phyloP scores from a whole-genome alignment of 805 yeast genomes.

The Zygotorulaspora danielsina region DNA sequence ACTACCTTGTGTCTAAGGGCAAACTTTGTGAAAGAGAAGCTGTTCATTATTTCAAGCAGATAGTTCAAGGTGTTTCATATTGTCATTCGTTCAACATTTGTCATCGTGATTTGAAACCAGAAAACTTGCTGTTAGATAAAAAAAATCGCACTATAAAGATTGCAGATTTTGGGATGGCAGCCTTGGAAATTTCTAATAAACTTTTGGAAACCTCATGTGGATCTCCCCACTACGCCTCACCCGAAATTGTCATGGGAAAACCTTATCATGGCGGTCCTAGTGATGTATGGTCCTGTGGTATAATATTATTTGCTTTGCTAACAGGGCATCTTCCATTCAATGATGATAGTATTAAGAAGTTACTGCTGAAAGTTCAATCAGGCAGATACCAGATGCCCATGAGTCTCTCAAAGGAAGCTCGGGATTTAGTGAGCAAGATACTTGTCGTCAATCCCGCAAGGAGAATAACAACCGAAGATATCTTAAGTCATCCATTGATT shows the following conservation, averaged over 20 bases:
- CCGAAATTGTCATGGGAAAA: slow-evolving; percentile 76
- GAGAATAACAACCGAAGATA: slow-evolving; percentile 64
- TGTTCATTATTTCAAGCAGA: slow-evolving; percentile 70
- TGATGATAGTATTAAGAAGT: slow-evolving; percentile 69
- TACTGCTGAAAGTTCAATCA: slow-evolving; percentile 69
- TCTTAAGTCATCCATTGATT: slow-evolving; percentile 73
- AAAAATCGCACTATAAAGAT: slow-evolving; percentile 62
- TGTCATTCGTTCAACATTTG: slow-evolving; percentile 78
- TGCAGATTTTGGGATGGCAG: slow-evolving; percentile 91
- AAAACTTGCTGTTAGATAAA: slow-evolving; percentile 65
- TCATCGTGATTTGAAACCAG: slow-evolving; percentile 81
- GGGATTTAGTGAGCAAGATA: slow-evolving; percentile 60
- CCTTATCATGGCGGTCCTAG: slow-evolving; percentile 80
- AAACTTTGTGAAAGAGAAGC: slow-evolving; percentile 71
- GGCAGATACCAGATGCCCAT: slow-evolving; percentile 72
- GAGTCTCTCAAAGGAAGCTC: slow-evolving; percentile 59
- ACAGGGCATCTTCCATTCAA: slow-evolving; percentile 83
- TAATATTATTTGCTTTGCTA: slow-evolving; percentile 68
- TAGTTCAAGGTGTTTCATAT: slow-evolving; percentile 71
- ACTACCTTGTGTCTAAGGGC: slow-evolving; percentile 63
- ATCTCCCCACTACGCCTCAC: slow-evolving; percentile 85
- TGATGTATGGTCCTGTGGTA: slow-evolving; percentile 88
- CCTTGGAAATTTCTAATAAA: slow-evolving; percentile 66
- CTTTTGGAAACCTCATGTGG: slow-evolving; percentile 79
- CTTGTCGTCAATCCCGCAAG: slow-evolving; percentile 64